Conservation (phyloP, 2,329 filamentous ascomycete species). For the Ophiocordyceps camponoti-floridani region DNA sequence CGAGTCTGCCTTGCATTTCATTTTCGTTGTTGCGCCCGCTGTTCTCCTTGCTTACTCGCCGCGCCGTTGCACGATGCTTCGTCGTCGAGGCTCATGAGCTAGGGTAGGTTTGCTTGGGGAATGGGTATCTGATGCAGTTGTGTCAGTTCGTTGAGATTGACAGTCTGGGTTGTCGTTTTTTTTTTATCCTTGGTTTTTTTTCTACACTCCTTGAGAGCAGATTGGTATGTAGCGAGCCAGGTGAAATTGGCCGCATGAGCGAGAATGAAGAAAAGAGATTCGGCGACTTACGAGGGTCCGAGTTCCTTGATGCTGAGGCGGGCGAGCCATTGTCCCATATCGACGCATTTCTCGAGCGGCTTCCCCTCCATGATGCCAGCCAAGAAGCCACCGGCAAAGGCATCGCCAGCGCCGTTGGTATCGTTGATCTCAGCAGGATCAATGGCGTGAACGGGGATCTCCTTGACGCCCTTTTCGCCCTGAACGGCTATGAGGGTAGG, state of each 20-base stretch:
- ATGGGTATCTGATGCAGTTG: constrained; percentile 43
- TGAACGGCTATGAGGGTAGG: constrained; percentile 73
- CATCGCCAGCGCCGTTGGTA: constrained; percentile 92
- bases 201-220: not conserved
- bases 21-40: constrained; percentile 38
- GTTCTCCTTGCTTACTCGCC: constrained; percentile 7
- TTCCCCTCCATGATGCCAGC: constrained; percentile 80
- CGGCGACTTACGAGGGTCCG: constrained; percentile 69
- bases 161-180: not conserved
- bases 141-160: not conserved
- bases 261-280: not conserved
- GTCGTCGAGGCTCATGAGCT: constrained; percentile 14
- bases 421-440: constrained; percentile 68
- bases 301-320: constrained; percentile 87
- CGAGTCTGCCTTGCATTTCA: constrained; percentile 3
- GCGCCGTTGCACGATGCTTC: not conserved
- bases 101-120: constrained; percentile 62
- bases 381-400: constrained; percentile 86
- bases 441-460: constrained; percentile 70
- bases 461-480: constrained; percentile 50
- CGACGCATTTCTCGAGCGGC: constrained; percentile 57
- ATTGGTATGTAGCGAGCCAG: not conserved
- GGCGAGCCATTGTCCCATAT: constrained; percentile 95
- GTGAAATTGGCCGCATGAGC: constrained; percentile 1
- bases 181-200: not conserved